These are phyloP conservation scores for Corylus avellana DNA, from an alignment of 306 rosid species.

Conservation along the genomic window DNA sequence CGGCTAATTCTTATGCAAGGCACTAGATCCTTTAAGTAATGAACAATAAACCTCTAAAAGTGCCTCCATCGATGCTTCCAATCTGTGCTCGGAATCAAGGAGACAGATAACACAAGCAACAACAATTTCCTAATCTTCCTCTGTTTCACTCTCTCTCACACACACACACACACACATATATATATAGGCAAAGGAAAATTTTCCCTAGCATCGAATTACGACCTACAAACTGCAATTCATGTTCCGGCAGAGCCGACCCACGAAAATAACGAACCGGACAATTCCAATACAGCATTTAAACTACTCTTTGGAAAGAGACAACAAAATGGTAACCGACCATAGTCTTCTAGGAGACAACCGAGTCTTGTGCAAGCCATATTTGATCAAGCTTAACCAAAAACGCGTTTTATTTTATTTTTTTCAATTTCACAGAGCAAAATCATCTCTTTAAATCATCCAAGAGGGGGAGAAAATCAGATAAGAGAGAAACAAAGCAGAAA, in stretches of 20 bases:
- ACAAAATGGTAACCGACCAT: background rate
- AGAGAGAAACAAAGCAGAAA: background rate
- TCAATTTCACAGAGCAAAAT: background rate
- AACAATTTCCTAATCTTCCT: background rate
- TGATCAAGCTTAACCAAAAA: background rate
- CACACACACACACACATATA: too few species aligned
- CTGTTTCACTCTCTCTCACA: background rate
- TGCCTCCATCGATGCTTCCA: background rate
- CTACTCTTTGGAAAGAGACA: background rate
- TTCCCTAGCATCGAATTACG: background rate
- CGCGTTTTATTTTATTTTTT: background rate
- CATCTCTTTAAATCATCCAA: background rate
- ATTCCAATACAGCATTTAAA: background rate
- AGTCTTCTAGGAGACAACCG: background rate
- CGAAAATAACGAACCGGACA: background rate
- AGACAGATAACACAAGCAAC: background rate
- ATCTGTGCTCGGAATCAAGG: background rate
- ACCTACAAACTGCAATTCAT: background rate
- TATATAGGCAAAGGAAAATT: background rate
- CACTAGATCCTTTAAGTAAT: background rate
- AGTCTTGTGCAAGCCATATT: background rate
- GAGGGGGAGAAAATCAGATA: background rate
- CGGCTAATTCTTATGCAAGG: background rate
- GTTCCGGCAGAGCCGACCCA: background rate
- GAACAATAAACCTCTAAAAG: background rate